phyloP scores from a whole-genome alignment of 1,139 yeast genomes.

The Yamadazyma membranifaciens region DNA sequence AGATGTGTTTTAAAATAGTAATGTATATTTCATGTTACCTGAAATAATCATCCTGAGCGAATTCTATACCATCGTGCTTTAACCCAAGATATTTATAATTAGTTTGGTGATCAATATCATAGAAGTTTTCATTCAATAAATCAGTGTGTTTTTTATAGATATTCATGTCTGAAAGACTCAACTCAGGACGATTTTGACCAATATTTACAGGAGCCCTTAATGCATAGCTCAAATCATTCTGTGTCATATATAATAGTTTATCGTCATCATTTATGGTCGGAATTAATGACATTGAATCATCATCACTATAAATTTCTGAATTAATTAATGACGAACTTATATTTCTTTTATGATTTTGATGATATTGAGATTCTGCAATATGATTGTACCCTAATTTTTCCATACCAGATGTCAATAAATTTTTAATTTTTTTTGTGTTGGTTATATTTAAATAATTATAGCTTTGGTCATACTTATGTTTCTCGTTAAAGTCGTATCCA shows the following conservation, averaged over 20 bases:
- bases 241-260: constrained; percentile 10
- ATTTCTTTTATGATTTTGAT: constrained; percentile 6
- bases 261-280: constrained; percentile 13
- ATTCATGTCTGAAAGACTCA: neutral
- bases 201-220: neutral
- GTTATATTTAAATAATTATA: constrained; percentile 19
- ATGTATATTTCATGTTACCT: constrained; percentile 7
- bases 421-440: constrained; percentile 27
- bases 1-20: neutral
- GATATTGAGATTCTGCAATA: neutral
- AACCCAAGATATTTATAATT: constrained; percentile 28
- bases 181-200: neutral
- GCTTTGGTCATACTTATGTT: constrained; percentile 2
- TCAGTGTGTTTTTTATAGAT: constrained; percentile 11
- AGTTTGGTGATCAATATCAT: constrained; percentile 17
- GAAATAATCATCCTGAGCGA: constrained; percentile 32
- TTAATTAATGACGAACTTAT: constrained; percentile 1
- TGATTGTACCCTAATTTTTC: constrained; percentile 29
- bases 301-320: constrained; percentile 3
- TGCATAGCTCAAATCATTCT: constrained; percentile 11
- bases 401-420: constrained; percentile 31
- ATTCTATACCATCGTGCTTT: constrained; percentile 23
- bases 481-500: neutral
- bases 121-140: constrained; percentile 11
- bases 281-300: constrained; percentile 5